Conservation (phyloP, 768 basidiomycete species). For the Pholiota microspora region DNA sequence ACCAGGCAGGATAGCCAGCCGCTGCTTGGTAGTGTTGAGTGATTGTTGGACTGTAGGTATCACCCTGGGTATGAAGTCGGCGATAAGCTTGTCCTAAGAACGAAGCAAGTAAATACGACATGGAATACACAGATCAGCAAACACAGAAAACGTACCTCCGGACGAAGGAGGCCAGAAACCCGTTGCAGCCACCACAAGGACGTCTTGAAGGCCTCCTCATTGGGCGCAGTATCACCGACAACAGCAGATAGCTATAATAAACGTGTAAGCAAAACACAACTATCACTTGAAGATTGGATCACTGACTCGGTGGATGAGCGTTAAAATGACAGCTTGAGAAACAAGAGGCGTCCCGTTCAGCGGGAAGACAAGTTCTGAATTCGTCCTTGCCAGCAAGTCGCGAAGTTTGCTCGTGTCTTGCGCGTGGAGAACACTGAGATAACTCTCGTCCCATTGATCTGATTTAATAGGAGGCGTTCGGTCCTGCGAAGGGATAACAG, state of each 20-base stretch:
- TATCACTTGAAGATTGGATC: neutral
- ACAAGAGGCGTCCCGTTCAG: constrained; percentile 65
- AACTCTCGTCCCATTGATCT: constrained; percentile 86
- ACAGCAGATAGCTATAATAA: constrained; percentile 61
- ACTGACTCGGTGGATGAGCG: constrained; percentile 78
- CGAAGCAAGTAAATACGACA: neutral
- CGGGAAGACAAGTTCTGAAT: constrained; percentile 80
- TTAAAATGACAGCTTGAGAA: constrained; percentile 83
- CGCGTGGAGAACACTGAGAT: constrained; percentile 71
- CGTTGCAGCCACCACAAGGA: constrained; percentile 89
- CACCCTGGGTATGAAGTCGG: constrained; percentile 79
- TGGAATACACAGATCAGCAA: neutral
- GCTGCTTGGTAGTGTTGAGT: constrained; percentile 77
- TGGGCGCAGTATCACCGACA: constrained; percentile 59
- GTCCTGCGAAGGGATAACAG: constrained; percentile 36
- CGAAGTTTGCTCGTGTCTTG: constrained; percentile 76
- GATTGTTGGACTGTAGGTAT: constrained; percentile 76
- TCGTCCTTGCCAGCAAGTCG: constrained; percentile 69
- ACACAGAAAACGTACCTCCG: constrained; percentile 48
- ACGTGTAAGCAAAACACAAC: neutral
- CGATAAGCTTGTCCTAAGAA: constrained; percentile 71
- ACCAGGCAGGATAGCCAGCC: constrained; percentile 74
- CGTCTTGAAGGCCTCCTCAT: constrained; percentile 79
- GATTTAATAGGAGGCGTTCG: constrained; percentile 52
- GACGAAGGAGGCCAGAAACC: constrained; percentile 65